phyloP scores from a whole-genome alignment of 768 basidiomycete genomes.

The Leccinum rimulosum region DNA sequence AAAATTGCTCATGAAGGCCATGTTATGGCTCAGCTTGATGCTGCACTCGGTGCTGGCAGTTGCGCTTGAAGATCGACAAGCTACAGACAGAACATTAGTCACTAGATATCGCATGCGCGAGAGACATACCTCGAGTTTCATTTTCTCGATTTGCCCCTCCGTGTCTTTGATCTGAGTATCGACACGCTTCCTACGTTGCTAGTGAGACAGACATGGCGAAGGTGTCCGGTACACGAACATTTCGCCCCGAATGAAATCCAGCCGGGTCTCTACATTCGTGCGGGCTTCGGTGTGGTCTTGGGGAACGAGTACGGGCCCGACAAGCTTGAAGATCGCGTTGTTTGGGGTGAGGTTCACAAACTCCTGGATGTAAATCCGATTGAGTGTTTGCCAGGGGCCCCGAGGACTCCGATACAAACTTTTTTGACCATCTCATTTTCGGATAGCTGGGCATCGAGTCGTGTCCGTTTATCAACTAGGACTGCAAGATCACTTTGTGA shows the following conservation, averaged over 20 bases:
- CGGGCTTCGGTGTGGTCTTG: conserved; percentile 89
- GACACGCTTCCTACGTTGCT: conserved; percentile 60
- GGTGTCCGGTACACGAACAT: conserved; percentile 52
- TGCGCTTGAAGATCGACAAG: conserved; percentile 66
- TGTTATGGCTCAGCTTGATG: conserved; percentile 7
- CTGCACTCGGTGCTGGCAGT: conserved; percentile 36
- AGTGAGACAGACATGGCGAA: conserved; percentile 7
- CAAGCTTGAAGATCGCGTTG: conserved; percentile 85
- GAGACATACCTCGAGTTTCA: conserved; percentile 69
- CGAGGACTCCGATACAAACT: conserved; percentile 40
- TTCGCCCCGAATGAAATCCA: conserved; percentile 85
- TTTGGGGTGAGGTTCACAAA: conserved; percentile 69
- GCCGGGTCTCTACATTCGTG: conserved; percentile 81
- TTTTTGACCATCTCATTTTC: conserved; percentile 94
- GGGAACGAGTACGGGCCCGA: conserved; percentile 86
- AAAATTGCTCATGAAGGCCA: neutral
- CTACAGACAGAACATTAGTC: conserved; percentile 35
- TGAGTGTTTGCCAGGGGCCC: neutral
- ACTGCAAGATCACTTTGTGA: conserved; percentile 70
- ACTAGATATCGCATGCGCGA: neutral
- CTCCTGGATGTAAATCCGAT: conserved; percentile 52
- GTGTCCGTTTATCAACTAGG: conserved; percentile 77
- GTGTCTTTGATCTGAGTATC: conserved; percentile 81
- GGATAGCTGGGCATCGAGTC: conserved; percentile 84
- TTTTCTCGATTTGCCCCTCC: conserved; percentile 72